Conservation (phyloP, 2,329 filamentous ascomycete species). For the Calonectria hawksworthii region DNA sequence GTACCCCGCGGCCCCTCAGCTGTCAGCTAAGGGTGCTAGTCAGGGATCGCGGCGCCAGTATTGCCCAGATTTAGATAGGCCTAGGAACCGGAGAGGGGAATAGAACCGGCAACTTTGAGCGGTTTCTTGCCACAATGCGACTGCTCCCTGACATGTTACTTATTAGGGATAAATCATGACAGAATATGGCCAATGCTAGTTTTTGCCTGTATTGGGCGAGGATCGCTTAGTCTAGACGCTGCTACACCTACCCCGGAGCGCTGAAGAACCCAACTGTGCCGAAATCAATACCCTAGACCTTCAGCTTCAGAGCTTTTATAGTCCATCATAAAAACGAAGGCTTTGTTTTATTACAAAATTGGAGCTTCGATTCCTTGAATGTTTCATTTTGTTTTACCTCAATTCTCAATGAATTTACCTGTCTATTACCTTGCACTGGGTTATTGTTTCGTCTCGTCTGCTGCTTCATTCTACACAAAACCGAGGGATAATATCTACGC, state of each 20-base stretch:
- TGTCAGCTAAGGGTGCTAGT: background rate
- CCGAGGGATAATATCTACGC: no score
- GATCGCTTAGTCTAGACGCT: background rate
- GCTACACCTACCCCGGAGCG: background rate
- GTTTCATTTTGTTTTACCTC: background rate
- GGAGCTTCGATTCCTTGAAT: background rate
- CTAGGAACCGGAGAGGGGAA: background rate
- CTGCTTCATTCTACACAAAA: no score
- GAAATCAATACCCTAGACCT: background rate
- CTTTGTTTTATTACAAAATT: background rate
- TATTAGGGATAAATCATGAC: background rate
- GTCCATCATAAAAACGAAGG: background rate
- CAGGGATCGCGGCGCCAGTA: background rate
- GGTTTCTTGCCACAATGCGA: background rate
- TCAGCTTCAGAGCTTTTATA: background rate
- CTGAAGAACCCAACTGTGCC: background rate
- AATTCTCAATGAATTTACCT: background rate
- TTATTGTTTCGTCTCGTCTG: no score
- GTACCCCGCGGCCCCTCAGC: background rate
- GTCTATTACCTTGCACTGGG: no score
- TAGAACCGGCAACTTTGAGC: no score
- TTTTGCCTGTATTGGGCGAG: background rate
- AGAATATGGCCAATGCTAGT: background rate
- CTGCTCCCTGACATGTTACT: background rate
- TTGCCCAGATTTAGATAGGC: constrained; percentile 11